phyloP scores from a whole-genome alignment of 306 rosid species.

The Clitoria ternatea region DNA sequence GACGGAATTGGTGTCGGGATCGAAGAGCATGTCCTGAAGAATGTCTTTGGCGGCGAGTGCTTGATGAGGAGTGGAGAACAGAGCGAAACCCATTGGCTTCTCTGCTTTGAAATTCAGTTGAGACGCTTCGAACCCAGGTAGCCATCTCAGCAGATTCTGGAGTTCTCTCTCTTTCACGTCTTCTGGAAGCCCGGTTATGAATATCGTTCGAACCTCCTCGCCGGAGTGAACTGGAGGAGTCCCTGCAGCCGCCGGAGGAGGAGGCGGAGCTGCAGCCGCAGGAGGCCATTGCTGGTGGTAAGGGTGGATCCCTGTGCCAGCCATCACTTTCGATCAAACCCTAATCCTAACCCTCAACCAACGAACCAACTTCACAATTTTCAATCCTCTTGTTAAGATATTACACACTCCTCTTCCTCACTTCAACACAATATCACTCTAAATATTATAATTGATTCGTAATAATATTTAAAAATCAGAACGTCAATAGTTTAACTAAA shows the following conservation, averaged over 20 bases:
- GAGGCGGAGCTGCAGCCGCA: conserved; percentile 53
- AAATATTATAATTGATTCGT: no score
- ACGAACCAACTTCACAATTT: background rate
- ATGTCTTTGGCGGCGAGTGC: conserved; percentile 86
- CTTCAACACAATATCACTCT: no score
- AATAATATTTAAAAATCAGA: no score
- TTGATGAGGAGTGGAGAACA: conserved; percentile 61
- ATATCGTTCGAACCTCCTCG: conserved; percentile 93
- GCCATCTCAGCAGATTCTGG: conserved; percentile 81
- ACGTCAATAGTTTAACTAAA: no score
- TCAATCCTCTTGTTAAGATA: background rate
- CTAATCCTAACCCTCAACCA: conserved; percentile 7
- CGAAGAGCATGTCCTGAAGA: conserved; percentile 93
- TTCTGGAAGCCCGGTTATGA: conserved; percentile 91
- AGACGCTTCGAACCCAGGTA: conserved; percentile 97
- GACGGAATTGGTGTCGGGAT: conserved; percentile 76
- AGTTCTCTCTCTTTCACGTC: conserved; percentile 93
- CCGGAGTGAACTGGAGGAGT: conserved; percentile 38
- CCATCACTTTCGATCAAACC: conserved; percentile 39
- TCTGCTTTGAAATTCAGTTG: conserved; percentile 91
- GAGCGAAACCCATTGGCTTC: conserved; percentile 98
- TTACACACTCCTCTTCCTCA: background rate
- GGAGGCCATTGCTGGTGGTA: conserved; percentile 97
- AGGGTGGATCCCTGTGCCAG: conserved; percentile 90
- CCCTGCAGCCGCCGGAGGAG: conserved; percentile 46